A percentile compares a stretch with the other conserved stretches of the same genome.
Conservation (phyloP, 2,329 filamentous ascomycete species). For the Fusarium nurragi region DNA sequence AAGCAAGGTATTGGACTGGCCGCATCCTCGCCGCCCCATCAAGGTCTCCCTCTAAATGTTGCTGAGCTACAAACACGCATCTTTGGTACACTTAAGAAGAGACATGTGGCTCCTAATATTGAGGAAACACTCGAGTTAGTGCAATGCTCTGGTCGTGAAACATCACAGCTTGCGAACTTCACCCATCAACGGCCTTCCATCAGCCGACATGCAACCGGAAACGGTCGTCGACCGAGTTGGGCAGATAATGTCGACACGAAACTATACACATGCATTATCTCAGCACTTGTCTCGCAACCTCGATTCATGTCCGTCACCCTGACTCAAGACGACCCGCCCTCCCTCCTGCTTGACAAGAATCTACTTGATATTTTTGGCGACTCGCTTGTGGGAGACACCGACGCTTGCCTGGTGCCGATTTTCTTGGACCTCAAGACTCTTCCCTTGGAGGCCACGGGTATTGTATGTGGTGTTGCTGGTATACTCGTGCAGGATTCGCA, state of each 20-base stretch:
- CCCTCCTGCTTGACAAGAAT: slow-evolving; percentile 75
- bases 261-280: slow-evolving; percentile 70
- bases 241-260: slow-evolving; percentile 69
- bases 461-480: slow-evolving; percentile 93
- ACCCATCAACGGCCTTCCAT: slow-evolving; percentile 50
- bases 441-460: slow-evolving; percentile 88
- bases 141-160: slow-evolving; percentile 78
- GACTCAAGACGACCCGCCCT: slow-evolving; percentile 77
- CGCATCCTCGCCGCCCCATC: slow-evolving; percentile 65
- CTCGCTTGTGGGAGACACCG: slow-evolving; percentile 78
- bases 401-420: slow-evolving; percentile 81
- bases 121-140: slow-evolving; percentile 76
- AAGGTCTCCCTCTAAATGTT: slow-evolving; percentile 80
- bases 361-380: slow-evolving; percentile 74
- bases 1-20: slow-evolving; percentile 46
- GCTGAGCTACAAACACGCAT: slow-evolving; percentile 84
- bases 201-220: slow-evolving; percentile 52
- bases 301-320: slow-evolving; percentile 79
- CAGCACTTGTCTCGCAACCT: slow-evolving; percentile 69
- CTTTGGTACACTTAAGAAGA: slow-evolving; percentile 82
- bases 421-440: slow-evolving; percentile 84
- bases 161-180: slow-evolving; percentile 53
- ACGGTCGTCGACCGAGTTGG: slow-evolving; percentile 57
- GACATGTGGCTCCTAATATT: slow-evolving; percentile 77
- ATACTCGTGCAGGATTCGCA: slow-evolving; percentile 78